Conservation (phyloP, 164 flowering plant genomes). For the Vitis rupestris region DNA sequence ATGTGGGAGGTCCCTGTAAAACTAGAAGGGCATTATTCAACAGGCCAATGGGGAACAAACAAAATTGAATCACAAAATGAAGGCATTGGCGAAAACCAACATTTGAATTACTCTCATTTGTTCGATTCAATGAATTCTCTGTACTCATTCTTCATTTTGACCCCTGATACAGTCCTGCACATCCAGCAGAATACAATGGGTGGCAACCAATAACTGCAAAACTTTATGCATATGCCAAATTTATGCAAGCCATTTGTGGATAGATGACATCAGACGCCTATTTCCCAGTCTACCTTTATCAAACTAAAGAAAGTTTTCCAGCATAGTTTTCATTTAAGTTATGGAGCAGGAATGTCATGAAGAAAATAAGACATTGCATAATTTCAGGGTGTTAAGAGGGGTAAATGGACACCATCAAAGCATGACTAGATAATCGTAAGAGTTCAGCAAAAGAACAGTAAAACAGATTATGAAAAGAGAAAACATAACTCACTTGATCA, state of each 20-base stretch:
- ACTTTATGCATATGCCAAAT: not conserved
- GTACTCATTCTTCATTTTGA: slow-evolving; percentile 98
- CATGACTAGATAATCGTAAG: not conserved
- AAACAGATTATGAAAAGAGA: not conserved
- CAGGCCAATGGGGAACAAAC: slow-evolving; percentile 24
- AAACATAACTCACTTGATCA: slow-evolving; percentile 59
- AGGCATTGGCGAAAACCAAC: slow-evolving; percentile 8
- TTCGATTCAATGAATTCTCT: slow-evolving; percentile 77
- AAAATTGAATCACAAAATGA: slow-evolving; percentile 39
- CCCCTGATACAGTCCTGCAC: slow-evolving; percentile 90
- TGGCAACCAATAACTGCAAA: not conserved
- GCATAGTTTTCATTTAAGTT: too few species aligned
- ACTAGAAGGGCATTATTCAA: slow-evolving; percentile 25
- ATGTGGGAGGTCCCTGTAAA: slow-evolving; percentile 12
- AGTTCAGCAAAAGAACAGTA: not conserved
- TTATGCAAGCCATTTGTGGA: not conserved
- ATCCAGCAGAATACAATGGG: slow-evolving; percentile 2
- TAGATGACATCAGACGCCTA: not conserved
- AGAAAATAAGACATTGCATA: too few species aligned
- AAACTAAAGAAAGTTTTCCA: too few species aligned
- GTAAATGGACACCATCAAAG: not conserved
- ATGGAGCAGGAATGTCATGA: too few species aligned
- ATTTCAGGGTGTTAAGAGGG: too few species aligned
- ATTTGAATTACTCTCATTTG: slow-evolving; percentile 42
- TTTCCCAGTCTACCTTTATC: not conserved